Percentiles rank a stretch among this genome's conserved stretches.
Evolutionary conservation across 306 rosid species (phyloP).

Genomic region (Begonia loranthoides): DNA sequence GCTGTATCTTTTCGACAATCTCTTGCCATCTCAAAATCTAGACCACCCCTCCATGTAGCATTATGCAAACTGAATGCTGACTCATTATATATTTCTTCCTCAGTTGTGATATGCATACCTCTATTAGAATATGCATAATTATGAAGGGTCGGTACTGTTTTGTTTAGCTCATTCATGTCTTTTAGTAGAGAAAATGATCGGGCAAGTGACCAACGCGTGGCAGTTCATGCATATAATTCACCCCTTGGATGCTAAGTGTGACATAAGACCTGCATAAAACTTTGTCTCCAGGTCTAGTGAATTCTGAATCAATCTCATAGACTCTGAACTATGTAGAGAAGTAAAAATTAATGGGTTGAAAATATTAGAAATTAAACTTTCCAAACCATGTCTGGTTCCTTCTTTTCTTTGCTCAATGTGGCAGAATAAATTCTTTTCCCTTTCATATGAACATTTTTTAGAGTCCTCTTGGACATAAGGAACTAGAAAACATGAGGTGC

Average conservation of each 20-base stretch:
- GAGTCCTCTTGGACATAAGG: slow-evolving; percentile 24
- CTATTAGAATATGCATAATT: too few species aligned
- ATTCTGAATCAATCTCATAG: slow-evolving; percentile 38
- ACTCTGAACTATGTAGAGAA: slow-evolving; percentile 42
- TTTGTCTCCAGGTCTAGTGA: slow-evolving; percentile 26
- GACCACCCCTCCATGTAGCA: slow-evolving; percentile 68
- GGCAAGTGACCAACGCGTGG: slow-evolving; percentile 15
- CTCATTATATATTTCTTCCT: too few species aligned
- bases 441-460: slow-evolving; percentile 15
- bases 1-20: slow-evolving; percentile 31
- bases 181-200: too few species aligned
- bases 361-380: slow-evolving; percentile 32
- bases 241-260: slow-evolving; percentile 13
- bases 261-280: slow-evolving; percentile 18
- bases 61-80: slow-evolving; percentile 31
- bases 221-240: slow-evolving; percentile 16
- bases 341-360: slow-evolving; percentile 41
- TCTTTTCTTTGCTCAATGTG: slow-evolving; percentile 14
- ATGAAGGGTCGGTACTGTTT: slow-evolving; percentile 13
- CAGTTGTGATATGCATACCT: too few species aligned
- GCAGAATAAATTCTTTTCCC: too few species aligned
- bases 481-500: slow-evolving; percentile 19
- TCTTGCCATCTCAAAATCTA: slow-evolving; percentile 66
- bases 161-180: too few species aligned
- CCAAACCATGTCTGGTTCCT: slow-evolving; percentile 44